Conservation (phyloP, 371 early-diverging fungal genomes). For the Mucor circinelloides region DNA sequence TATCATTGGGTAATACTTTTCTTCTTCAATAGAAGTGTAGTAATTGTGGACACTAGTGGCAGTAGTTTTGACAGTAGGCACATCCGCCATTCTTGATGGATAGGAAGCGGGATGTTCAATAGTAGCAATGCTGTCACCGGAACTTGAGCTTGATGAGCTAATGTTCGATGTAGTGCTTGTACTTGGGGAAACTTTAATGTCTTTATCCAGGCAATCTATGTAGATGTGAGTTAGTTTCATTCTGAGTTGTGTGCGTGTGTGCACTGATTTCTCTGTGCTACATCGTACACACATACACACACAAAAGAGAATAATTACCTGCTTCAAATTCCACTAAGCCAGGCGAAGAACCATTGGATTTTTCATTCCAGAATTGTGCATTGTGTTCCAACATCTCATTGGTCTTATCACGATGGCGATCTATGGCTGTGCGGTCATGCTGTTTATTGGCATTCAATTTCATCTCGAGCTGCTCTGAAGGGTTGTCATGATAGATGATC, state of each 20-base stretch:
- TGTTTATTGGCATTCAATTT: constrained; percentile 16
- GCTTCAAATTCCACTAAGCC: constrained; percentile 14
- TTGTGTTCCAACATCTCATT: constrained; percentile 44
- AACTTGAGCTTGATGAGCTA: constrained; percentile 28
- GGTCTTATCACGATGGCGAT: constrained; percentile 41
- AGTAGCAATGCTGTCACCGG: constrained; percentile 29
- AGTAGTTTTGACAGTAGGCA: background rate
- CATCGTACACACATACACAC: background rate
- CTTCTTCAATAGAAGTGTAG: constrained; percentile 1
- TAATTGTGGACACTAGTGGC: background rate
- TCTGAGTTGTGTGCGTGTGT: background rate
- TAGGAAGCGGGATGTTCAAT: constrained; percentile 8
- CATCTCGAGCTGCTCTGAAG: constrained; percentile 15
- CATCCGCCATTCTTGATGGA: background rate
- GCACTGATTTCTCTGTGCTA: constrained; percentile 23
- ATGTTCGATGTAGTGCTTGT: constrained; percentile 29
- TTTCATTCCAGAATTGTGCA: constrained; percentile 42
- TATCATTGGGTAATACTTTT: constrained; percentile 1
- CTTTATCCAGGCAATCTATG: constrained; percentile 14
- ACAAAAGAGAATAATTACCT: constrained; percentile 7
- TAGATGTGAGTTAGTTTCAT: too few relatives aligned
- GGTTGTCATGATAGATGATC: constrained; percentile 26
- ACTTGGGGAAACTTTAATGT: constrained; percentile 28
- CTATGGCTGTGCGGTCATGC: constrained; percentile 32
- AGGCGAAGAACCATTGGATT: background rate